A percentile compares a stretch with the other conserved stretches of the same genome.
These are phyloP conservation scores for Tricladium varicosporioides DNA, from an alignment of 2,329 filamentous ascomycete species.

Conservation along the genomic window DNA sequence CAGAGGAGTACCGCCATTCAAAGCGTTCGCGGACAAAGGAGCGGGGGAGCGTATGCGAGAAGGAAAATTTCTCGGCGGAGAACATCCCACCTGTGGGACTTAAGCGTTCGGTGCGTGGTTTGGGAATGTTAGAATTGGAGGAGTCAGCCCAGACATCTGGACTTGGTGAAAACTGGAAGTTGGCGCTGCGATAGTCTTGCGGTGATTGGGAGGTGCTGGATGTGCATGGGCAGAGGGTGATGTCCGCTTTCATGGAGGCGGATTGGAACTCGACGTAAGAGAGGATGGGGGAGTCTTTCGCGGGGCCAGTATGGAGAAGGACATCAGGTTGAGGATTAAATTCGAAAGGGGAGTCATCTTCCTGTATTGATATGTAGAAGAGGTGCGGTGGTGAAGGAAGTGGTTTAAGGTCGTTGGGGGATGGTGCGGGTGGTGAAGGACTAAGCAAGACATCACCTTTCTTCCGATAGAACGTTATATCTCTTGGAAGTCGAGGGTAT, in stretches of 20 bases:
- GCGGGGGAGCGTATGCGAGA: slow-evolving; percentile 22
- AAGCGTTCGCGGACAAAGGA: slow-evolving; percentile 23
- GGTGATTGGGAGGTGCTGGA: slow-evolving; percentile 8
- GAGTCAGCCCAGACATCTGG: background rate
- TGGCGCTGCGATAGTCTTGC: background rate
- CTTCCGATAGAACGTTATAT: slow-evolving; percentile 27
- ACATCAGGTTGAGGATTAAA: slow-evolving; percentile 23
- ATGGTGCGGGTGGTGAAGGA: slow-evolving; percentile 23
- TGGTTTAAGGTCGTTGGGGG: slow-evolving; percentile 22
- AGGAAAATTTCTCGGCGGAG: slow-evolving; percentile 23
- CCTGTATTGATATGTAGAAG: slow-evolving; percentile 27
- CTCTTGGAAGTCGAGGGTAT: slow-evolving; percentile 25
- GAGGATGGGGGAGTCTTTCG: slow-evolving; percentile 21
- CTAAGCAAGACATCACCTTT: slow-evolving; percentile 24
- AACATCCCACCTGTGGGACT: slow-evolving; percentile 24
- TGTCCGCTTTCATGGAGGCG: slow-evolving; percentile 24
- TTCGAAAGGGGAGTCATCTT: slow-evolving; percentile 16
- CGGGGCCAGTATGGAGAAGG: slow-evolving; percentile 25
- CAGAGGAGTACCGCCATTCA: slow-evolving; percentile 25
- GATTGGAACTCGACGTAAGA: slow-evolving; percentile 28
- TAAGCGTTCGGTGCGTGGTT: slow-evolving; percentile 20
- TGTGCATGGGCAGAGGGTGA: slow-evolving; percentile 25
- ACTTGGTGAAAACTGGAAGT: slow-evolving; percentile 9
- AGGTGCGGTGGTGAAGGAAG: slow-evolving; percentile 26
- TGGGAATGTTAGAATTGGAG: slow-evolving; percentile 7